Evolutionary conservation across 1,284 basidiomycete genomes (phyloP).

Genomic region (Fomitopsis pinicola): DNA sequence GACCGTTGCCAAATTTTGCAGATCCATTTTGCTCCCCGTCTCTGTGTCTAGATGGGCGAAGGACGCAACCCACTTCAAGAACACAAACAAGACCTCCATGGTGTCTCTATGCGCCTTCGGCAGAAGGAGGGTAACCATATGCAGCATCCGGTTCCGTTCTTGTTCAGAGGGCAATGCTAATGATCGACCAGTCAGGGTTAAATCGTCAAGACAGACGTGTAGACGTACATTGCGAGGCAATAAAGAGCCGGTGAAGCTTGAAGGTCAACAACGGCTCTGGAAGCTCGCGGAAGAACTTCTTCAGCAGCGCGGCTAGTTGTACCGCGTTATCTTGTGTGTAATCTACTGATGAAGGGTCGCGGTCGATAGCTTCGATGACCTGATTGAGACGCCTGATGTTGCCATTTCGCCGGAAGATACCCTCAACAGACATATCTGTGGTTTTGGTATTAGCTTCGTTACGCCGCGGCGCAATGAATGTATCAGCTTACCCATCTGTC

Average conservation of each 20-base stretch:
- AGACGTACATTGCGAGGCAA: constrained; percentile 81
- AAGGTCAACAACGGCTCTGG: constrained; percentile 96
- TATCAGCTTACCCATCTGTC: constrained; percentile 85
- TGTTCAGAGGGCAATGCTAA: constrained; percentile 71
- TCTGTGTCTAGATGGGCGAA: constrained; percentile 98
- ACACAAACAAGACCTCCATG: constrained; percentile 96
- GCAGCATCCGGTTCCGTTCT: constrained; percentile 82
- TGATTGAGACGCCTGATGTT: constrained; percentile 94
- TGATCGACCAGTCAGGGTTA: constrained; percentile 5
- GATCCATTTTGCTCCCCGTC: constrained; percentile 98
- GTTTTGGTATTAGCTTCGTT: constrained; percentile 3
- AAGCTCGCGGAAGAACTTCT: constrained; percentile 95
- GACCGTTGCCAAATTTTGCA: constrained; percentile 95
- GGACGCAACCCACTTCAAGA: constrained; percentile 98
- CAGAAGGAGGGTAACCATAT: constrained; percentile 83
- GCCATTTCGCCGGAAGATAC: constrained; percentile 98
- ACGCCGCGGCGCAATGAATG: background rate
- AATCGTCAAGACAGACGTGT: constrained; percentile 35
- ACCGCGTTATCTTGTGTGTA: constrained; percentile 95
- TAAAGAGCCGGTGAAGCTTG: constrained; percentile 87
- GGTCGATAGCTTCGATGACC: constrained; percentile 89
- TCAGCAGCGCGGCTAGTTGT: constrained; percentile 93
- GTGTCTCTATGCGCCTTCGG: constrained; percentile 96
- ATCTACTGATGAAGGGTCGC: constrained; percentile 87
- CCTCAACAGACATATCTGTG: constrained; percentile 96